Evolutionary conservation across 495 filamentous ascomycete genomes (phyloP).

Genomic region (Xylaria scruposa): DNA sequence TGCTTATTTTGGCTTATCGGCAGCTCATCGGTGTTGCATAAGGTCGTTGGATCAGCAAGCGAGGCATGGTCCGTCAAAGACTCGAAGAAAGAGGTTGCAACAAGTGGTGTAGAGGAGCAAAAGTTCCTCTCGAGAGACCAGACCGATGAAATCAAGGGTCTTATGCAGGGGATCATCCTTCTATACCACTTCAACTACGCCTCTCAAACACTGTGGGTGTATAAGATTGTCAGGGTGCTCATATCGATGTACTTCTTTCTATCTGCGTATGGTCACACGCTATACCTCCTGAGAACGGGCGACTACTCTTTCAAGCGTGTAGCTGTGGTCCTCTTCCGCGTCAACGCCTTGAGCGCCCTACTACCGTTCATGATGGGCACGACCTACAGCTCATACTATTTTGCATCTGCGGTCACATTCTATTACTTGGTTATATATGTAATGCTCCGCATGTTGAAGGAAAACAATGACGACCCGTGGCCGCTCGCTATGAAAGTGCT

Average conservation of each 20-base stretch:
- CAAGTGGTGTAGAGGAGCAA: neutral
- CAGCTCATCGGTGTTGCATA: conserved; percentile 48
- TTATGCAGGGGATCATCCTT: conserved; percentile 66
- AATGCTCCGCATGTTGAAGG: conserved; percentile 51
- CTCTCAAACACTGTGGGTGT: conserved; percentile 58
- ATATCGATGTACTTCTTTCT: conserved; percentile 68
- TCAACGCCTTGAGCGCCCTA: conserved; percentile 60
- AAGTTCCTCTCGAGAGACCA: conserved; percentile 59
- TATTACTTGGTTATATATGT: conserved; percentile 65
- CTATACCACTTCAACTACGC: conserved; percentile 65
- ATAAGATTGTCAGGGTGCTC: conserved; percentile 60
- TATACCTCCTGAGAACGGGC: conserved; percentile 58
- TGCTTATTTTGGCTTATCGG: conserved; percentile 42
- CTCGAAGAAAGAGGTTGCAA: conserved; percentile 18
- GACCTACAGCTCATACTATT: conserved; percentile 65
- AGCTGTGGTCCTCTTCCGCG: conserved; percentile 56
- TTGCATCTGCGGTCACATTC: conserved; percentile 63
- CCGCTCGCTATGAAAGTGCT: conserved; percentile 59
- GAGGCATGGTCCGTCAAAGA: conserved; percentile 24
- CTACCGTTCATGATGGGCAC: conserved; percentile 66
- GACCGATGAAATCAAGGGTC: conserved; percentile 70
- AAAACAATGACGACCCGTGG: conserved; percentile 47
- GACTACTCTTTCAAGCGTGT: conserved; percentile 63
- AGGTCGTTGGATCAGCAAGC: conserved; percentile 28
- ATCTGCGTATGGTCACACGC: conserved; percentile 65